Conservation (phyloP, 1,139 yeast species). For the Groenewaldozyma auringiensis region DNA sequence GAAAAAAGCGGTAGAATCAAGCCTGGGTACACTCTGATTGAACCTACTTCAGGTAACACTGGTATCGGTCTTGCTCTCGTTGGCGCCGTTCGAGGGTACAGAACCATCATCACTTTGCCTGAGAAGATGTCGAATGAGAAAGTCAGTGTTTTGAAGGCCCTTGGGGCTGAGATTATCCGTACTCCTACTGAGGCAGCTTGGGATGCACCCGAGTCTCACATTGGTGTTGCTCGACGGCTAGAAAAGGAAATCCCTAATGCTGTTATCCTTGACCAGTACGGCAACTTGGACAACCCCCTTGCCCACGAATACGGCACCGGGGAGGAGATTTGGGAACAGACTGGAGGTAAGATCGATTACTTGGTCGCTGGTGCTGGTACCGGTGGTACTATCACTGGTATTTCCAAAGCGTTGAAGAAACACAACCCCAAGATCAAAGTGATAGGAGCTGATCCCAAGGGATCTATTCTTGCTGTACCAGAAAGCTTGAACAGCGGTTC, state of each 20-base stretch:
- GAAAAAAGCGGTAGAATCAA: conserved; percentile 71
- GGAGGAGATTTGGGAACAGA: conserved; percentile 77
- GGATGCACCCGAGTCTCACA: conserved; percentile 88
- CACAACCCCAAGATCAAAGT: conserved; percentile 55
- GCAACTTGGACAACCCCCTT: conserved; percentile 68
- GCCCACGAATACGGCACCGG: conserved; percentile 88
- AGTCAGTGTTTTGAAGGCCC: conserved; percentile 78
- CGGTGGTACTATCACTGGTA: conserved; percentile 78
- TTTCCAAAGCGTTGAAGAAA: conserved; percentile 67
- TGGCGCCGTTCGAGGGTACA: conserved; percentile 81
- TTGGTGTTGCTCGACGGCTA: conserved; percentile 77
- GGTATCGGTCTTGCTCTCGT: conserved; percentile 86
- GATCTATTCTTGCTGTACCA: conserved; percentile 79
- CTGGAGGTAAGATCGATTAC: conserved; percentile 63
- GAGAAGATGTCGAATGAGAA: conserved; percentile 92
- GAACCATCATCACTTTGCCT: conserved; percentile 82
- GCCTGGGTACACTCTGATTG: conserved; percentile 81
- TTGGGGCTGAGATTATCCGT: conserved; percentile 86
- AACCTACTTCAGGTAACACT: conserved; percentile 72
- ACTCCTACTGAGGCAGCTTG: conserved; percentile 93
- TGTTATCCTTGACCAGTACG: conserved; percentile 77
- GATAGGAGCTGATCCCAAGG: conserved; percentile 81
- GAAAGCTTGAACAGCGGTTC: conserved; percentile 57
- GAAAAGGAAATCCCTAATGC: conserved; percentile 84
- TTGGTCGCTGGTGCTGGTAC: conserved; percentile 91